Percentiles rank a stretch among this genome's conserved stretches.
phyloP scores from a whole-genome alignment of 805 yeast species.

The Wickerhamomyces bovis region DNA sequence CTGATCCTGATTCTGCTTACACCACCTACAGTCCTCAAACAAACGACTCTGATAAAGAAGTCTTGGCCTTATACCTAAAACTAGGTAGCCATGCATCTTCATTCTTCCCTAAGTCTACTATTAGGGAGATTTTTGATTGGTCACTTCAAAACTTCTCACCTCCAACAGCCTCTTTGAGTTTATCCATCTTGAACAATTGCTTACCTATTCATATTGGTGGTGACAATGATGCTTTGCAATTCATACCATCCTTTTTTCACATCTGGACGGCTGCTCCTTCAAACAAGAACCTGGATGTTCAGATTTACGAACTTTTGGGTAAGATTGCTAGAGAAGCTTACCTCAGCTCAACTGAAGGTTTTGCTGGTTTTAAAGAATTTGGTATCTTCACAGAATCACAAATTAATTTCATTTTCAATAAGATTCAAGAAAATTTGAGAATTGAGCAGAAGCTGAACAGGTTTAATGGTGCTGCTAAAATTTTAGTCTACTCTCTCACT shows the following conservation, averaged over 20 bases:
- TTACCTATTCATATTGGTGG: constrained; percentile 40
- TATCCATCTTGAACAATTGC: constrained; percentile 46
- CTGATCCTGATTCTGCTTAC: constrained; percentile 43
- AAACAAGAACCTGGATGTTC: constrained; percentile 50
- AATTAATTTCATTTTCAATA: constrained; percentile 52
- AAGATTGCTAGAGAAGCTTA: constrained; percentile 48
- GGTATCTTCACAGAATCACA: constrained; percentile 66
- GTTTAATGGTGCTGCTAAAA: constrained; percentile 37
- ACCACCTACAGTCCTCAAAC: constrained; percentile 31
- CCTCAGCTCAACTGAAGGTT: constrained; percentile 11
- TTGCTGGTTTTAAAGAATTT: constrained; percentile 30
- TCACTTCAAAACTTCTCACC: constrained; percentile 48
- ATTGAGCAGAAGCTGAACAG: constrained; percentile 28
- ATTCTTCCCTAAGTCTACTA: constrained; percentile 42
- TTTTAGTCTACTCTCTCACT: constrained; percentile 58
- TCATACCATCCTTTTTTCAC: constrained; percentile 62
- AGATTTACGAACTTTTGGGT: constrained; percentile 59
- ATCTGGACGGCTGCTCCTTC: constrained; percentile 58
- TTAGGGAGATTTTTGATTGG: constrained; percentile 45
- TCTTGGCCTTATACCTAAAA: constrained; percentile 41
- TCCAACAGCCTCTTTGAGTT: constrained; percentile 43
- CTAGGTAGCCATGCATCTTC: constrained; percentile 48
- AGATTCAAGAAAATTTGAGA: constrained; percentile 37
- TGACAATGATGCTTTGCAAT: constrained; percentile 41
- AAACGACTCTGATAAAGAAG: constrained; percentile 36